Evolutionary conservation across 225 moss, liverwort and hornwort species (phyloP).

Genomic region (Antitrichia curtipendula): DNA sequence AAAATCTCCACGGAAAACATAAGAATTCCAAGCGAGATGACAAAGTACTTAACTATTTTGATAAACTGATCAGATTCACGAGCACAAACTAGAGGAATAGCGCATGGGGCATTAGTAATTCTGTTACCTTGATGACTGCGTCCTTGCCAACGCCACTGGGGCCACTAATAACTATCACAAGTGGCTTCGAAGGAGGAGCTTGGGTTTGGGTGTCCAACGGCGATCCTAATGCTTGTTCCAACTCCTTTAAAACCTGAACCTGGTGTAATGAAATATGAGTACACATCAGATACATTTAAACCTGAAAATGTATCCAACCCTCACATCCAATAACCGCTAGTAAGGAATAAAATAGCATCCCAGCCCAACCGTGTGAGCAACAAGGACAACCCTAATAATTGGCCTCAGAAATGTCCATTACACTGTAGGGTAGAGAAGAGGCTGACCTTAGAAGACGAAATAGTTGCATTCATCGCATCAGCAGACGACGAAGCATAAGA

Average conservation of each 20-base stretch:
- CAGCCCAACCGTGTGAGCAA: neutral
- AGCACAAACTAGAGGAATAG: neutral
- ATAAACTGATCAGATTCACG: neutral
- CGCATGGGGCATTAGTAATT: neutral
- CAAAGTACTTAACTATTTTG: neutral
- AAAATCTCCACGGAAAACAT: neutral
- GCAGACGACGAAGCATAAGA: conserved; percentile 34
- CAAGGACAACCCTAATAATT: neutral
- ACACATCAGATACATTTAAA: neutral
- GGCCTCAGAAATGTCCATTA: neutral
- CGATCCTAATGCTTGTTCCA: conserved; percentile 89
- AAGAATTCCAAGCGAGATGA: neutral
- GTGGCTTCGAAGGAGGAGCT: conserved; percentile 60
- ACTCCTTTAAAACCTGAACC: conserved; percentile 52
- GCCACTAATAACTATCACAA: conserved; percentile 89
- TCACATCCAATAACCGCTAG: neutral
- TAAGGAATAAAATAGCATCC: neutral
- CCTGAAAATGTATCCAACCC: neutral
- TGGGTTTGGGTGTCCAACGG: conserved; percentile 68
- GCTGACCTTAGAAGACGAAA: conserved; percentile 29
- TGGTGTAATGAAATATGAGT: neutral
- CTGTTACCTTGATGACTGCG: conserved; percentile 73
- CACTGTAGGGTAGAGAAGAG: neutral
- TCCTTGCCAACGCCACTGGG: conserved; percentile 98
- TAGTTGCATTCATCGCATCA: conserved; percentile 29